Conservation (phyloP, 805 yeast genomes). For the Sungouiozyma intestinalis region DNA sequence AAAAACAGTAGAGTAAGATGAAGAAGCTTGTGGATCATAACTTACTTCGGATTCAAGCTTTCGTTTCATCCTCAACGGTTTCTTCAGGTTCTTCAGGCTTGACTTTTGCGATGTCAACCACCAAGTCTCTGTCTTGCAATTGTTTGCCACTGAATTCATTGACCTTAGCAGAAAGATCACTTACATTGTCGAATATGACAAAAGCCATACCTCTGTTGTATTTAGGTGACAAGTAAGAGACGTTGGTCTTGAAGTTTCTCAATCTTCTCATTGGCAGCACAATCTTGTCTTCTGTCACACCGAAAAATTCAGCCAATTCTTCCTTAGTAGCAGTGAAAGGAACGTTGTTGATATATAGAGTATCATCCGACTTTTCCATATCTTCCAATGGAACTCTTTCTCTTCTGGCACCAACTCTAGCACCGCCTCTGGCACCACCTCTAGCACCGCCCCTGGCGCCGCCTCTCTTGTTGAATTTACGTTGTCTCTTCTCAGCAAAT, state of each 20-base stretch:
- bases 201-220: constrained; percentile 49
- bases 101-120: constrained; percentile 59
- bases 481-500: constrained; percentile 4
- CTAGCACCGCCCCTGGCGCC: constrained; percentile 8
- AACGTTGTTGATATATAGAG: constrained; percentile 52
- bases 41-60: not conserved
- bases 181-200: constrained; percentile 36
- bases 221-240: constrained; percentile 30
- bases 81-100: constrained; percentile 15
- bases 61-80: not conserved
- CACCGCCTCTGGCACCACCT: constrained; percentile 12
- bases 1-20: too few species aligned
- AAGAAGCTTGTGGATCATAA: not conserved
- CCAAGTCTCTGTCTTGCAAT: constrained; percentile 53
- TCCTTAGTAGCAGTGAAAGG: constrained; percentile 53
- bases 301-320: constrained; percentile 44
- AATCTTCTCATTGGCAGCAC: constrained; percentile 41
- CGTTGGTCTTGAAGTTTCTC: constrained; percentile 24
- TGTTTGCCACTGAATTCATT: constrained; percentile 56
- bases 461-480: constrained; percentile 6
- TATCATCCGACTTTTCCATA: constrained; percentile 35
- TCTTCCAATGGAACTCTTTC: constrained; percentile 30
- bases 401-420: constrained; percentile 15
- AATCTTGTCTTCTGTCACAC: constrained; percentile 36
- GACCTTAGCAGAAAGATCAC: constrained; percentile 37